Evolutionary conservation across 768 basidiomycete genomes (phyloP).

Genomic region (Amanita fuliginea): DNA sequence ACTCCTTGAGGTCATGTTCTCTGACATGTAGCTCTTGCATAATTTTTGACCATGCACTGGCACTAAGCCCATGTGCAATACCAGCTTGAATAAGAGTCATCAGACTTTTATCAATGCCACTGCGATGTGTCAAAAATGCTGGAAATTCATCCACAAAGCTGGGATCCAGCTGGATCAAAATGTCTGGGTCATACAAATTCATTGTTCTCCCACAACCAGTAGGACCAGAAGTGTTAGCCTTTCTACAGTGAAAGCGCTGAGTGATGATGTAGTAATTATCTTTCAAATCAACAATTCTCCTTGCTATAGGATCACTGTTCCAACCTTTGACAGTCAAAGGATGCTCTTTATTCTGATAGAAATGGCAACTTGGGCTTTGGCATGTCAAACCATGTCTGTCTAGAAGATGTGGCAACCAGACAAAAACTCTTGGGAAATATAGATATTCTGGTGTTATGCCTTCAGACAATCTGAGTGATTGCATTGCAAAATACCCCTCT

Average conservation of each 20-base stretch:
- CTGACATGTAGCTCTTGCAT: conserved; percentile 10
- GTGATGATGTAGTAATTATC: conserved; percentile 11
- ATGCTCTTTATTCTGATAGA: conserved; percentile 4
- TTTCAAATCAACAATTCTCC: conserved; percentile 9
- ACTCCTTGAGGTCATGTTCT: conserved; percentile 9
- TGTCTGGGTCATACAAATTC: conserved; percentile 10
- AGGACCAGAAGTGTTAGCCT: background rate
- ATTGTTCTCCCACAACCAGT: conserved; percentile 10
- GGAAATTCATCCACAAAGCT: conserved; percentile 7
- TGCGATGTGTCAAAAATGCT: conserved; percentile 10
- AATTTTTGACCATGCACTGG: conserved; percentile 10
- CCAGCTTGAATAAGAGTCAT: conserved; percentile 10
- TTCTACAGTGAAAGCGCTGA: conserved; percentile 7
- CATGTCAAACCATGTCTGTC: background rate
- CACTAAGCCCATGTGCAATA: conserved; percentile 7
- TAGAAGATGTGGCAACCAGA: conserved; percentile 7
- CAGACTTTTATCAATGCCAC: conserved; percentile 12
- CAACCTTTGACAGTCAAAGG: conserved; percentile 10
- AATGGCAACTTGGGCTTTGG: background rate
- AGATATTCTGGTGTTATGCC: background rate
- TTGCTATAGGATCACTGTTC: conserved; percentile 11
- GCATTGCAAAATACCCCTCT: conserved; percentile 6
- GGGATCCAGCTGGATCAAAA: conserved; percentile 7
- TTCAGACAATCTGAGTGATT: background rate
- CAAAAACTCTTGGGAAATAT: conserved; percentile 6